phyloP scores from a whole-genome alignment of 1,284 basidiomycete species.

The Malassezia globosa region DNA sequence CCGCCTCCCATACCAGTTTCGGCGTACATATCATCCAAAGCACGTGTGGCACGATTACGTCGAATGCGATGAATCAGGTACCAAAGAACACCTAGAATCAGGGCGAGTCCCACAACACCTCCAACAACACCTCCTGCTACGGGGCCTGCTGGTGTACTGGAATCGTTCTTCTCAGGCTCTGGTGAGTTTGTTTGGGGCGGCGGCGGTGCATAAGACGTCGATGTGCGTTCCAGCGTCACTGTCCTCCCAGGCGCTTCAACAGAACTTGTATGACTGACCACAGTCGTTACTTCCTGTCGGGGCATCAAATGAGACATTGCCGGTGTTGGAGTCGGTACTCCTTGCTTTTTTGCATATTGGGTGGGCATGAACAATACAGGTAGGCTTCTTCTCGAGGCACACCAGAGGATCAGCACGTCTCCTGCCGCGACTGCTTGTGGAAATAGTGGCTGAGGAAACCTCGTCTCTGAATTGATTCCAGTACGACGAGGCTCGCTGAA shows the following conservation, averaged over 20 bases:
- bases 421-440: too few relatives aligned
- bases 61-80: not conserved
- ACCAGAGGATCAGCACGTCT: too few relatives aligned
- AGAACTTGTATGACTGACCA: not conserved
- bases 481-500: too few relatives aligned
- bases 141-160: not conserved
- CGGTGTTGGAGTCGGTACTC: too few relatives aligned
- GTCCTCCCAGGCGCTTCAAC: not conserved
- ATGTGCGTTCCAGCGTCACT: not conserved
- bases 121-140: conserved; percentile 17
- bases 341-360: too few relatives aligned
- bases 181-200: not conserved
- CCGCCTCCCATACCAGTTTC: conserved; percentile 17
- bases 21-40: conserved; percentile 11
- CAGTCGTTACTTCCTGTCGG: not conserved
- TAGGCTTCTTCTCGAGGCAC: too few relatives aligned
- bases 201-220: not conserved
- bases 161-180: not conserved
- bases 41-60: conserved; percentile 4
- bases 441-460: too few relatives aligned
- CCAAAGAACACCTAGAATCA: not conserved
- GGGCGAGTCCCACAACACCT: conserved; percentile 11
- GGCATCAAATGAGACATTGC: not conserved
- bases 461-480: too few relatives aligned
- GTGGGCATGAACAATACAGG: too few relatives aligned